phyloP scores from a whole-genome alignment of 108 stramenopile genomes.

The Nitzschia palea region DNA sequence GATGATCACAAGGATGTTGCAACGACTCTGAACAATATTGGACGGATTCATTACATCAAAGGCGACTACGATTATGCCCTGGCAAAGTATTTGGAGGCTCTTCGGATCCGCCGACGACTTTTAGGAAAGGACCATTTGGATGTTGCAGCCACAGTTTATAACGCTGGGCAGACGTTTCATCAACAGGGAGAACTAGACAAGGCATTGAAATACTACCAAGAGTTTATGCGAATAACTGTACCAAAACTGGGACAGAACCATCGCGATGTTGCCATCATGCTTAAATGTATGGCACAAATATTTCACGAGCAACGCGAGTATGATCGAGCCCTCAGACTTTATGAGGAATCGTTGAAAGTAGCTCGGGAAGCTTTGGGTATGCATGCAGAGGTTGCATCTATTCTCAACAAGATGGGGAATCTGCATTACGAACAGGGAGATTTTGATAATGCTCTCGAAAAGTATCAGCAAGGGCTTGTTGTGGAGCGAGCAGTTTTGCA shows the following conservation, averaged over 20 bases:
- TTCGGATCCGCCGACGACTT: constrained; percentile 34
- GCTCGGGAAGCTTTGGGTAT: constrained; percentile 46
- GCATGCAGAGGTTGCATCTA: constrained; percentile 63
- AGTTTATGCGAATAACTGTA: constrained; percentile 53
- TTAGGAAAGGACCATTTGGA: constrained; percentile 56
- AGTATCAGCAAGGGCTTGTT: constrained; percentile 56
- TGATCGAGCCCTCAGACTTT: constrained; percentile 46
- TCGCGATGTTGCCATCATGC: constrained; percentile 57
- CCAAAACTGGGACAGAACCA: constrained; percentile 49
- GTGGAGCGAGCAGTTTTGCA: constrained; percentile 59
- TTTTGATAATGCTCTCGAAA: constrained; percentile 50
- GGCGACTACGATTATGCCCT: constrained; percentile 50
- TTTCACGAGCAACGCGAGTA: constrained; percentile 54
- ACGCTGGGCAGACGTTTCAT: constrained; percentile 64
- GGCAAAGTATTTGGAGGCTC: constrained; percentile 43
- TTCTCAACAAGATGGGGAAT: constrained; percentile 70
- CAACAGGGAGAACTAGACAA: constrained; percentile 50
- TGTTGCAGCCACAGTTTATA: constrained; percentile 63
- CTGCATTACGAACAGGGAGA: constrained; percentile 59
- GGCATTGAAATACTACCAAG: constrained; percentile 55
- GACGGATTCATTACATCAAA: constrained; percentile 58
- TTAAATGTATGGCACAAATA: constrained; percentile 69
- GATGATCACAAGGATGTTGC: constrained; percentile 40
- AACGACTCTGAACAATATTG: constrained; percentile 66
- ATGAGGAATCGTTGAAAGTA: constrained; percentile 35